phyloP scores from a whole-genome alignment of 2,329 filamentous ascomycete species.

The Ascosphaera pollenicola region DNA sequence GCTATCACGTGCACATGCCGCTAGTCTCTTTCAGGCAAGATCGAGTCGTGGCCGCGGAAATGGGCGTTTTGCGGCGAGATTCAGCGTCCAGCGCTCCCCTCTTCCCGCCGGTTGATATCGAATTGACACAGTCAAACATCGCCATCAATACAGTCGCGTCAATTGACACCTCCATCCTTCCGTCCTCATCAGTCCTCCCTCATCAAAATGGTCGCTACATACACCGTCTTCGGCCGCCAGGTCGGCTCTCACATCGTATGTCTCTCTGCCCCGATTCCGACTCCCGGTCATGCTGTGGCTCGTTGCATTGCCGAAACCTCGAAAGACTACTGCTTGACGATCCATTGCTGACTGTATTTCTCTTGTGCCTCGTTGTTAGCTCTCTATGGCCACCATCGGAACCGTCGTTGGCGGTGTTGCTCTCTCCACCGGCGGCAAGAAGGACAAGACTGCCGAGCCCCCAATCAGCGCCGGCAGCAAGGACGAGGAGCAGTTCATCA shows the following conservation, averaged over 20 bases:
- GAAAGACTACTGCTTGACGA: no score
- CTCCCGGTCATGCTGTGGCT: slow-evolving; percentile 2
- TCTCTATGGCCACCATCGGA: slow-evolving; percentile 36
- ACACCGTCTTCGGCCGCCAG: slow-evolving; percentile 28
- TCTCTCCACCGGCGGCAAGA: slow-evolving; percentile 24
- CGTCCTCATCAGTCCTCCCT: slow-evolving; percentile 3
- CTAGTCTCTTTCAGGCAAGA: no score
- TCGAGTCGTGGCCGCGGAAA: no score
- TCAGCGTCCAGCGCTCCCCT: no score
- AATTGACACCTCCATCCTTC: neutral
- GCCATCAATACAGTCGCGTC: neutral
- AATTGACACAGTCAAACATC: neutral
- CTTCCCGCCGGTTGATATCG: neutral
- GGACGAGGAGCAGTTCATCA: slow-evolving; percentile 46
- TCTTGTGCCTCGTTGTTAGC: slow-evolving; percentile 17
- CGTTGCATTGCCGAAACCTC: slow-evolving; percentile 7
- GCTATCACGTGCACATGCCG: no score
- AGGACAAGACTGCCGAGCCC: slow-evolving; percentile 26
- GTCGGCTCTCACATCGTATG: slow-evolving; percentile 30
- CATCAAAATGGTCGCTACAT: slow-evolving; percentile 29
- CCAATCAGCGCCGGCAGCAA: slow-evolving; percentile 43
- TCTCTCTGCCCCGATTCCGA: slow-evolving; percentile 7
- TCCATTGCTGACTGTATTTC: no score
- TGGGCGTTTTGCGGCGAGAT: no score
- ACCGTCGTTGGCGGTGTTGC: slow-evolving; percentile 25